Evolutionary conservation across 1,284 basidiomycete genomes (phyloP).

Genomic region (Puccinia novopanici): DNA sequence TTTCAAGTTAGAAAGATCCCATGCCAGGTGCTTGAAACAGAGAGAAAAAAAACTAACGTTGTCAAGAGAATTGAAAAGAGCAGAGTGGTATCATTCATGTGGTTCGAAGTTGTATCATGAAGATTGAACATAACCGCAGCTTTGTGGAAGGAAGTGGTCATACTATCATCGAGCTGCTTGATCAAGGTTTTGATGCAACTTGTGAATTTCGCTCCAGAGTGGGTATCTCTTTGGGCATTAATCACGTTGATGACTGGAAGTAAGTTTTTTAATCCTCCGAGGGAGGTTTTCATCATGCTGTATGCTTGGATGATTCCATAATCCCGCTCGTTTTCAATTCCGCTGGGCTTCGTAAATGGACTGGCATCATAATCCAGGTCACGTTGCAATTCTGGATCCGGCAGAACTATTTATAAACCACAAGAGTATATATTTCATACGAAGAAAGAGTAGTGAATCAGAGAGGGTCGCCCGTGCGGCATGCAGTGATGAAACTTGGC

Average conservation of each 20-base stretch:
- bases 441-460: background rate
- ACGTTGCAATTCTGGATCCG: background rate
- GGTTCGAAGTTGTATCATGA: background rate
- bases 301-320: constrained; percentile 6
- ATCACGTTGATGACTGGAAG: constrained; percentile 20
- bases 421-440: background rate
- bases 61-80: background rate
- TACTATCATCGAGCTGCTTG: constrained; percentile 23
- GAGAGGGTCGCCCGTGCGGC: background rate
- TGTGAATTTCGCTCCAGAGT: background rate
- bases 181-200: constrained; percentile 27
- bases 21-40: background rate
- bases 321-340: background rate
- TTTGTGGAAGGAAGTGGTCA: constrained; percentile 14
- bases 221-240: background rate
- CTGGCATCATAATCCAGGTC: background rate
- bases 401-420: constrained; percentile 3
- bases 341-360: background rate
- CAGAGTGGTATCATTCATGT: background rate
- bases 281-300: background rate
- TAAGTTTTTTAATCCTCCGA: constrained; percentile 23
- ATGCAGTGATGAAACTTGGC: too few relatives aligned
- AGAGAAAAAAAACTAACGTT: constrained; percentile 11
- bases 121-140: background rate
- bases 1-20: background rate